phyloP scores from a whole-genome alignment of 257 asterid genomes.

The Ophiorrhiza pumila region DNA sequence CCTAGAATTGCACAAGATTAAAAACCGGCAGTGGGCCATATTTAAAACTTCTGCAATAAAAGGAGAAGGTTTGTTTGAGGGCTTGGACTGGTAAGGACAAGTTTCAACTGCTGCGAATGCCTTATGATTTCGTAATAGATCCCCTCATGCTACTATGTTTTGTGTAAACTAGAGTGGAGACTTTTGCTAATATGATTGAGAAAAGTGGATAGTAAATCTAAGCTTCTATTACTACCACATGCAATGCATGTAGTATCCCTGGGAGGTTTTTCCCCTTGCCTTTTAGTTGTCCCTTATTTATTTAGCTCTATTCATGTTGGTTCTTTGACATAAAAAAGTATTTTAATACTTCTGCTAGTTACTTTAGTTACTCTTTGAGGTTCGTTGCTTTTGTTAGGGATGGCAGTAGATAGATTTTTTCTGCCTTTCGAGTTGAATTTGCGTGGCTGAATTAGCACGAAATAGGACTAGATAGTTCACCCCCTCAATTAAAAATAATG shows the following conservation, averaged over 20 bases:
- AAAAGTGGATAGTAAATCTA: neutral
- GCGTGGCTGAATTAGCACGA: neutral
- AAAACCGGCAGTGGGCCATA: conserved; percentile 90
- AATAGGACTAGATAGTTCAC: neutral
- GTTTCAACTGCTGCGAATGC: neutral
- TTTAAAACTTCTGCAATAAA: conserved; percentile 91
- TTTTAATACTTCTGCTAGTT: neutral
- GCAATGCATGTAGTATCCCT: neutral
- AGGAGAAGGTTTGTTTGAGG: conserved; percentile 97
- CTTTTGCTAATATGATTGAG: neutral
- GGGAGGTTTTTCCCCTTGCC: neutral
- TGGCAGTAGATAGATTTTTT: neutral
- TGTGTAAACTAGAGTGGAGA: neutral
- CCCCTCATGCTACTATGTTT: neutral
- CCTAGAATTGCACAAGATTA: conserved; percentile 85
- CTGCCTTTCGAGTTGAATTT: neutral
- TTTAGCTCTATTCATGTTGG: neutral
- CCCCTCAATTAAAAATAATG: neutral
- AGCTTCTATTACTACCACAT: neutral
- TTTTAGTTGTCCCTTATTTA: neutral
- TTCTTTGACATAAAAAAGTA: neutral
- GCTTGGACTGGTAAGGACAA: conserved; percentile 71
- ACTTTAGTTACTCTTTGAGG: neutral
- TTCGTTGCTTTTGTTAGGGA: neutral
- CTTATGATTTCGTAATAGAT: neutral